Base-by-base conservation (phyloP, 2,329 filamentous ascomycete species). In the Mycosphaerella sp. region DNA sequence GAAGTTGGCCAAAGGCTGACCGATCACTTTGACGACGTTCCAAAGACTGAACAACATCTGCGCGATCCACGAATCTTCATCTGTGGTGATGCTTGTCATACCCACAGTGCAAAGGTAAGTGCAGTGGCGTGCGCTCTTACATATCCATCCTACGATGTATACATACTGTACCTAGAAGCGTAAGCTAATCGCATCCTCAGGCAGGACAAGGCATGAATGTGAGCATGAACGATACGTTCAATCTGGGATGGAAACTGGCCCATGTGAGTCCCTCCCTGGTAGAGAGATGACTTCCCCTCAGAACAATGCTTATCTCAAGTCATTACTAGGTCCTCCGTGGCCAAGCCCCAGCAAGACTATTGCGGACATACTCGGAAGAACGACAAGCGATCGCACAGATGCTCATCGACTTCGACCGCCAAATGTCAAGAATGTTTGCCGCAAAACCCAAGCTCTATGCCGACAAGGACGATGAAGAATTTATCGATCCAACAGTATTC, bases 201-300 rank as follows among this genome's bases (percentile, higher is more conserved):
- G 82, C 80, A 0, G 82, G 82, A 1, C 82, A 86, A 62, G 84
- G 84, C 10, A 86, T 87, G 82, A 87, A 87, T 58, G 79, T 85
- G 2, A 79, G 75, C 27, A 84, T 87, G 79, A 82, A 85, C 59
- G 84, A 87, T 63, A 69, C 73, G 4, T 80, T 73, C 65, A 81
- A 81, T 56, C 69, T 81, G 0, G 77, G 75, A 25, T 81, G 79
- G 78, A 81, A 81, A 60, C 64, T 81, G 1, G 55, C 55, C 0
- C 62, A 72, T 25, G 44, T 48, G 13, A 48, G 44, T 41, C 30
- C 30, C 16, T 12, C 13, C n/a, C 2, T 30, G 6, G 2, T 10
- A 18, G 6, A n/a, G 34, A 30, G 4, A 13, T 9, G 13, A 9
- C 12, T 34, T 18, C 3, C 3, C 12, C 14, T 25, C 9, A 40